phyloP scores from a whole-genome alignment of 306 rosid genomes.

The Acacia acuminata region DNA sequence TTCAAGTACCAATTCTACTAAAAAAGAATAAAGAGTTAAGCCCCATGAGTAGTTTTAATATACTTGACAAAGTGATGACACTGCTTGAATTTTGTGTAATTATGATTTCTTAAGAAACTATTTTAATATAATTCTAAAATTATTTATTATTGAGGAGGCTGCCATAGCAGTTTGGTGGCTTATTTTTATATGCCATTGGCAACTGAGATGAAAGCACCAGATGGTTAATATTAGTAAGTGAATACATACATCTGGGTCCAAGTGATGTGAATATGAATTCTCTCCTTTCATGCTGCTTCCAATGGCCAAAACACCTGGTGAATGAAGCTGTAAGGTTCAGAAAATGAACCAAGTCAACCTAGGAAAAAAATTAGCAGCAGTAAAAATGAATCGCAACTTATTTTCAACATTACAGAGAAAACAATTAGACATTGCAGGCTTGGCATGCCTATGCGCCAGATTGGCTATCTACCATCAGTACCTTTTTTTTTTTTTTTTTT shows the following conservation, averaged over 20 bases:
- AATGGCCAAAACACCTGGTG: conserved; percentile 90
- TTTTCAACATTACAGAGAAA: conserved; percentile 10
- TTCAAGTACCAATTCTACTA: not conserved
- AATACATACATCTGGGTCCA: conserved; percentile 89
- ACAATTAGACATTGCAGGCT: conserved; percentile 10
- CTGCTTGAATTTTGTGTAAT: not conserved
- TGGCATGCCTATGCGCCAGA: not conserved
- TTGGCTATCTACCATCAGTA: conserved; percentile 2
- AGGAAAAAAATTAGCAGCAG: conserved; percentile 5
- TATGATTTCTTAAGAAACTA: not conserved
- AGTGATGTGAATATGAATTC: conserved; percentile 97
- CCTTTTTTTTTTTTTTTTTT: not conserved
- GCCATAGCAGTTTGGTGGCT: not conserved
- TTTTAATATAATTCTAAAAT: not conserved
- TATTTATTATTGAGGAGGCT: not conserved
- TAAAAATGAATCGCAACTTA: not conserved
- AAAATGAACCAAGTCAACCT: conserved; percentile 35
- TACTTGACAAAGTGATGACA: not conserved
- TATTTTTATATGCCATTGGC: not conserved
- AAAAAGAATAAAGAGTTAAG: not conserved
- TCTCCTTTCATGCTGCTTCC: conserved; percentile 99
- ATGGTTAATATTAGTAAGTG: conserved; percentile 9
- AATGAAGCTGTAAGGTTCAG: conserved; percentile 79
- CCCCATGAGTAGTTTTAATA: not conserved
- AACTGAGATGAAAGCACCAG: conserved; percentile 2